Percentiles rank a stretch among this genome's conserved stretches.
These are phyloP conservation scores for Rubroboletus pulcherrimus DNA, from an alignment of 768 basidiomycete genomes.

Conservation along the genomic window DNA sequence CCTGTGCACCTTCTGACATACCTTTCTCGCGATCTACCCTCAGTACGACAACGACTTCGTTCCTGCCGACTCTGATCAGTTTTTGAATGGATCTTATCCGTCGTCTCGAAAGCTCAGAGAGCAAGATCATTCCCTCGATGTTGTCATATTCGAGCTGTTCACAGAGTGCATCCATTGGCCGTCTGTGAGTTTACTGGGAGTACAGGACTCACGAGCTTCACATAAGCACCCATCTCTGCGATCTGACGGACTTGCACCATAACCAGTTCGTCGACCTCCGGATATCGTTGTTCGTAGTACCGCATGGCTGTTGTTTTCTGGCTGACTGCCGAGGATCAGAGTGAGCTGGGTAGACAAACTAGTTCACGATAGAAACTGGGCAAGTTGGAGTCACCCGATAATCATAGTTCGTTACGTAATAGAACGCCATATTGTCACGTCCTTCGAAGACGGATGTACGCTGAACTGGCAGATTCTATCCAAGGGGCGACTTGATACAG, in stretches of 20 bases:
- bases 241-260: constrained; percentile 99
- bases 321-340: not conserved
- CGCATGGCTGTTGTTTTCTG: constrained; percentile 51
- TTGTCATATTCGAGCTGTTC: constrained; percentile 95
- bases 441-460: not conserved
- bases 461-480: not conserved
- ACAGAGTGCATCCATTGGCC: not conserved
- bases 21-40: constrained; percentile 99
- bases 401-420: constrained; percentile 10
- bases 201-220: constrained; percentile 76
- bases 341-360: not conserved
- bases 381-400: not conserved
- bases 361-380: not conserved
- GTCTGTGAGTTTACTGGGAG: not conserved
- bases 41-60: constrained; percentile 97
- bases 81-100: constrained; percentile 98
- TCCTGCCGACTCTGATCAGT: constrained; percentile 93
- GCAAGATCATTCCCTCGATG: constrained; percentile 98
- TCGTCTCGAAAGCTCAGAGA: constrained; percentile 95
- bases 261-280: constrained; percentile 96
- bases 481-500: not conserved
- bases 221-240: constrained; percentile 99
- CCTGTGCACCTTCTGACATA: constrained; percentile 28
- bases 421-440: not conserved
- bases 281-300: constrained; percentile 91